phyloP scores from a whole-genome alignment of 73 alveolate species.

The Uronychia binucleata region DNA sequence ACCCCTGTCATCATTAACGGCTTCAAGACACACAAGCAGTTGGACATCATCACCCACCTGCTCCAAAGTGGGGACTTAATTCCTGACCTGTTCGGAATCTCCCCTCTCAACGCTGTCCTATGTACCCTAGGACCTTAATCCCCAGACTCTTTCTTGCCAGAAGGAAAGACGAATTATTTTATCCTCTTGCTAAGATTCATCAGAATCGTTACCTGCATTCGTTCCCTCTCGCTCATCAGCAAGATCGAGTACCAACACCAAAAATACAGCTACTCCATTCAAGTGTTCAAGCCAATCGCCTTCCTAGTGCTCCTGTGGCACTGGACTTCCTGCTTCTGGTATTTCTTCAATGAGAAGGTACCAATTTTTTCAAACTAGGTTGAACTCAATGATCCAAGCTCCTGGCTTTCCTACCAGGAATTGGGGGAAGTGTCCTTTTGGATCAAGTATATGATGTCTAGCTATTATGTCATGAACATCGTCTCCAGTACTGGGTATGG shows the following conservation, averaged over 20 bases:
- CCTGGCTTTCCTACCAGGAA: not conserved
- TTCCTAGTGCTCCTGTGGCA: slow-evolving; percentile 34
- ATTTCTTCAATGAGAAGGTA: slow-evolving; percentile 14
- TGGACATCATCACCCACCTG: slow-evolving; percentile 1
- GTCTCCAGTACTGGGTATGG: slow-evolving; percentile 45
- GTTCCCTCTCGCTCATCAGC: not conserved
- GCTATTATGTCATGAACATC: slow-evolving; percentile 54
- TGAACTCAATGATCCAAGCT: slow-evolving; percentile 13
- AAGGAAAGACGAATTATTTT: not conserved
- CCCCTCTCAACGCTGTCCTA: slow-evolving; percentile 40
- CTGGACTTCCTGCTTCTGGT: slow-evolving; percentile 55
- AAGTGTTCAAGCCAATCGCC: slow-evolving; percentile 11
- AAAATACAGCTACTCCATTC: not conserved
- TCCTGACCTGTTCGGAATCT: slow-evolving; percentile 35
- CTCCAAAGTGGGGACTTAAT: slow-evolving; percentile 15
- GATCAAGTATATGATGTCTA: not conserved
- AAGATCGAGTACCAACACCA: not conserved
- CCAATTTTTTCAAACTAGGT: no score
- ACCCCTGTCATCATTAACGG: slow-evolving; percentile 38
- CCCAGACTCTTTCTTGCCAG: not conserved
- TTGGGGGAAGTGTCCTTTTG: not conserved
- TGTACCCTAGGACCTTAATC: not conserved
- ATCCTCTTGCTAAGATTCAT: not conserved
- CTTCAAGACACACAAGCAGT: slow-evolving; percentile 1
- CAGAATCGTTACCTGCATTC: not conserved